Percentiles rank a stretch among this genome's conserved stretches.
phyloP scores from a whole-genome alignment of 306 rosid species.

The Carpinus fangiana region DNA sequence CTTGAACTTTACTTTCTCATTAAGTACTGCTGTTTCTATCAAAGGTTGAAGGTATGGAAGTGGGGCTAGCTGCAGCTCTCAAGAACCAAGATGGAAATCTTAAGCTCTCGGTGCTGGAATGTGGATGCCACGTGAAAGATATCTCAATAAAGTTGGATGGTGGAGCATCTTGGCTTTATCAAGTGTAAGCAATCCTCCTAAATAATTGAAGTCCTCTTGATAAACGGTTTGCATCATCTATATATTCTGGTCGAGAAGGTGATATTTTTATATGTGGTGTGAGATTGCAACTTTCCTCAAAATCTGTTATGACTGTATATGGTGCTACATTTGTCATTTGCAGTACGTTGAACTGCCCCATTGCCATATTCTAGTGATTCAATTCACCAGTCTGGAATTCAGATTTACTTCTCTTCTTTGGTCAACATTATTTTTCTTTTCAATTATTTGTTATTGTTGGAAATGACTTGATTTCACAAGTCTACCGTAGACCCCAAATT shows the following conservation, averaged over 20 bases:
- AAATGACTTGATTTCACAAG: too few species aligned
- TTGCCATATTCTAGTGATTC: neutral
- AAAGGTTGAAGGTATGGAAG: conserved; percentile 73
- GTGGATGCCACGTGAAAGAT: conserved; percentile 61
- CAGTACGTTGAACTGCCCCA: too few species aligned
- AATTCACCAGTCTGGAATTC: neutral
- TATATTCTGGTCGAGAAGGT: conserved; percentile 6
- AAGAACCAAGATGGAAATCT: conserved; percentile 66
- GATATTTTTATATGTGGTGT: conserved; percentile 5
- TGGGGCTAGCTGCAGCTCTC: conserved; percentile 59
- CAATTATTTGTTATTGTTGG: neutral
- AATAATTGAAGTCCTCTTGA: conserved; percentile 15
- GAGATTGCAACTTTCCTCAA: neutral
- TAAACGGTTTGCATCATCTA: conserved; percentile 9
- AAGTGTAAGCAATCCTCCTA: conserved; percentile 57
- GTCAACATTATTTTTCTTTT: neutral
- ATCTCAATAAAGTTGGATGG: conserved; percentile 71
- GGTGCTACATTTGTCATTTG: neutral
- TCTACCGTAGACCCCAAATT: too few species aligned
- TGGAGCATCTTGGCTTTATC: conserved; percentile 92
- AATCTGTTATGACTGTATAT: neutral
- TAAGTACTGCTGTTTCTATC: conserved; percentile 34
- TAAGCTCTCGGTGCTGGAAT: conserved; percentile 57
- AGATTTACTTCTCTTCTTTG: conserved; percentile 3
- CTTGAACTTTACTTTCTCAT: conserved; percentile 17